Evolutionary conservation across 2,329 filamentous ascomycete genomes (phyloP), one percentile per base, ranked within the genome.

Genomic region (Atkinsonella hypoxylon): DNA sequence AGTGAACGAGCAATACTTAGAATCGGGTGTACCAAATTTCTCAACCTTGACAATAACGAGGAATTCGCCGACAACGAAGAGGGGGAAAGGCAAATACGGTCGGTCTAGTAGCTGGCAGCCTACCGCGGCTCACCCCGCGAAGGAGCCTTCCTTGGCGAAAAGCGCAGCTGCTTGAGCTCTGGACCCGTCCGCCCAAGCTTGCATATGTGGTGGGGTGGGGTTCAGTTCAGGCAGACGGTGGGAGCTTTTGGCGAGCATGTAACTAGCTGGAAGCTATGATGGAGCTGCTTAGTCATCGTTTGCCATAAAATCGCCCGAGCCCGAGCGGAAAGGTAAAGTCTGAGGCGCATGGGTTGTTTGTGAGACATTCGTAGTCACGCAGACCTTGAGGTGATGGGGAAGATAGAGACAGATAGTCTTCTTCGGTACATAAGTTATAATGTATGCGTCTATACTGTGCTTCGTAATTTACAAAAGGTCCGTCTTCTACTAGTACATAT

Each of bases 401-500:
- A 36, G 15, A 36, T 3, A 5, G 8, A 15, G 4, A 6, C 4
- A 10, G 15, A 15, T 36, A 26, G 26, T 5, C 26, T 26, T 26
- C 8, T 6, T 26, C 26, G 26, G 15, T 36, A 36, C 5, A 36
- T 15, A 36, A 36, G 34, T 11, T 42, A 12, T 43, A 31, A 34
- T 15, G 13, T 11, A 15, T 44, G 48, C 22, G 48, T 45, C 32
- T 34, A 36, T 22, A 6, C 8, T 46, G 42, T 42, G 22, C 42
- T 15, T 45, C 43, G 32, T 44, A 9, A 34, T 34, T 34, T 41
- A 30, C n/a, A 41, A 26, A 15, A 3, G 34, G 26, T 17, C 30
- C 36, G 38, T 31, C 22, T 34, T 40, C 48, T 46, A 44, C 44
- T 41, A 41, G 45, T 50, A 49, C 46, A 42, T 43, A 30, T 31